Conservation (phyloP, 2,329 filamentous ascomycete genomes). For the Paraconiothyrium brasiliense region DNA sequence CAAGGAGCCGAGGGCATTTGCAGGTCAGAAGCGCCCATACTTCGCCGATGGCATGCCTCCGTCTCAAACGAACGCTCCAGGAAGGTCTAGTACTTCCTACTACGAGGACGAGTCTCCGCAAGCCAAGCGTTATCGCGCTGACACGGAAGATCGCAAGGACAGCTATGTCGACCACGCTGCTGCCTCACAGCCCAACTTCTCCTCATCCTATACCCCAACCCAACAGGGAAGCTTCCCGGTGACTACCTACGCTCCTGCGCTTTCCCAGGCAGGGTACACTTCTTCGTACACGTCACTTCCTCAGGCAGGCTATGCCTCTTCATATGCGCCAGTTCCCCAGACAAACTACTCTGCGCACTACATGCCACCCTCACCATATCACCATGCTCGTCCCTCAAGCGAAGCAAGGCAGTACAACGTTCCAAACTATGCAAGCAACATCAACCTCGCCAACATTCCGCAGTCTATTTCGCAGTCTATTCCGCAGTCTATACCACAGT, state of each 20-base stretch:
- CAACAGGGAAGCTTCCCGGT: background rate
- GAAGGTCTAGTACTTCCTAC: constrained; percentile 4
- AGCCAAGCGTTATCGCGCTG: constrained; percentile 20
- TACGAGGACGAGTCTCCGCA: constrained; percentile 17
- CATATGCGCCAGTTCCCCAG: background rate
- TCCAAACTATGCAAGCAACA: background rate
- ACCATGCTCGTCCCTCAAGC: background rate
- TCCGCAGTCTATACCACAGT: background rate
- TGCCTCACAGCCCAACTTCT: background rate
- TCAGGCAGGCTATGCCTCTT: background rate
- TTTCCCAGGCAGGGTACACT: constrained; percentile 3
- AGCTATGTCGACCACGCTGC: background rate
- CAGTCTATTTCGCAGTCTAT: background rate
- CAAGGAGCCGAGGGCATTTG: constrained; percentile 74
- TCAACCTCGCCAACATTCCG: background rate
- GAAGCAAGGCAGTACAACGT: background rate
- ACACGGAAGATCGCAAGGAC: constrained; percentile 21
- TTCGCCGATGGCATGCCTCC: constrained; percentile 16
- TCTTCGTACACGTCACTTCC: background rate
- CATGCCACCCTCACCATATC: background rate
- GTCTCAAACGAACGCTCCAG: background rate
- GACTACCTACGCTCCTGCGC: background rate
- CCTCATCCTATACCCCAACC: constrained; percentile 5
- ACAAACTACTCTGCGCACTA: background rate
- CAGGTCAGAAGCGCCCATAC: constrained; percentile 37